Evolutionary conservation across 1,284 basidiomycete genomes (phyloP).

Genomic region (Irpex lacteus): DNA sequence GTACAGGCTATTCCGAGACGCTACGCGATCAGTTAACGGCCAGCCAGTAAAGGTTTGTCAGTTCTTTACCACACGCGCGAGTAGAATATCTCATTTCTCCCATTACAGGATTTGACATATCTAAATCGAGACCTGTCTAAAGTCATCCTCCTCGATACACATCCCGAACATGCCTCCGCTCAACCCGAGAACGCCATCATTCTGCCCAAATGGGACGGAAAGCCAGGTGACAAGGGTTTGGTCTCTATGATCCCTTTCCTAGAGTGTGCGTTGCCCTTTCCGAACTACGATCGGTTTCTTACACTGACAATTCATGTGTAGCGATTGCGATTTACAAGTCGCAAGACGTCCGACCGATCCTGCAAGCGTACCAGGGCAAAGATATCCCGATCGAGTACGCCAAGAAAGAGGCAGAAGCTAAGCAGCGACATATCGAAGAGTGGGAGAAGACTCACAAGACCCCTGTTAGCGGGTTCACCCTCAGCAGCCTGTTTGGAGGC

Average conservation of each 20-base stretch:
- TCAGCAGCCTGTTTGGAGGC: slow-evolving; percentile 64
- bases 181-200: slow-evolving; percentile 92
- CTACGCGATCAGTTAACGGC: slow-evolving; percentile 77
- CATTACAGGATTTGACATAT: slow-evolving; percentile 77
- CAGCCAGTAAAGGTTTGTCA: slow-evolving; percentile 71
- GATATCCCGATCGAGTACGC: slow-evolving; percentile 90
- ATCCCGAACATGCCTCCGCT: slow-evolving; percentile 71
- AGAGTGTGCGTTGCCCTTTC: slow-evolving; percentile 65
- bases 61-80: background rate
- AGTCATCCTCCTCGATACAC: slow-evolving; percentile 87
- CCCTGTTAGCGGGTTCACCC: slow-evolving; percentile 45
- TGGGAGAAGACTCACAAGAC: slow-evolving; percentile 67
- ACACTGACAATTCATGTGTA: slow-evolving; percentile 27
- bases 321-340: slow-evolving; percentile 88
- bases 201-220: slow-evolving; percentile 87
- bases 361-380: slow-evolving; percentile 84
- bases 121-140: slow-evolving; percentile 93
- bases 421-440: slow-evolving; percentile 75
- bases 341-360: slow-evolving; percentile 82
- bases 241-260: slow-evolving; percentile 95
- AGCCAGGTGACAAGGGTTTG: slow-evolving; percentile 76
- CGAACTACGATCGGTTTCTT: background rate
- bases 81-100: background rate
- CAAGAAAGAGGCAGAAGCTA: slow-evolving; percentile 81
- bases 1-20: slow-evolving; percentile 91